Evolutionary conservation across 169 alveolate genomes (phyloP), one percentile per base, ranked within the genome.

Genomic region (Haemoproteus tartakovskyi): DNA sequence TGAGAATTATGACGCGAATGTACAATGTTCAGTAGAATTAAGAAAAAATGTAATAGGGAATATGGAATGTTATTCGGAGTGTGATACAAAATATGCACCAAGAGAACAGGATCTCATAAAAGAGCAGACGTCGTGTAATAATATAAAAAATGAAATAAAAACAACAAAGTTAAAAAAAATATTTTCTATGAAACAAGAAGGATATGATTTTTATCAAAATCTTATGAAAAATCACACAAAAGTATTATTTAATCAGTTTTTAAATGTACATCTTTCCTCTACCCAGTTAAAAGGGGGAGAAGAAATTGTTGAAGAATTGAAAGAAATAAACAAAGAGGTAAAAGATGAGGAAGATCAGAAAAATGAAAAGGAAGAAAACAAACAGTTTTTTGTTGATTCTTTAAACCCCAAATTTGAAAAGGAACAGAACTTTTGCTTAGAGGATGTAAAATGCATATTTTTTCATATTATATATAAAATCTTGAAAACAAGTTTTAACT

Each of bases 391-490:
- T 14, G 2, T 27, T 43, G 19, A 21, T 16, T 14, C 8, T 16
- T 18, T 30, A 30, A 9, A 21, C 29, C n/a, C 37, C 21, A 40
- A 37, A 33, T 8, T 0, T 3, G 16, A 26, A 14, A 52, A 6
- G 14, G 84, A 74, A 48, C 54, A 51, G 3, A 74, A 50, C 11
- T 74, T 74, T 30, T 46, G 61, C 12, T 27, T 74, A 26, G 24
- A 41, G 12, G 84, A 74, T 38, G n/a, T 74, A 19, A 74, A 57
- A 47, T 33, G 63, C 43, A 74, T 74, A 14, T 74, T 43, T 37
- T 60, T 74, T 21, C 11, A 27, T 50, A 41, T 74, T 8, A 78
- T 57, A 11, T 74, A 74, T 27, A 54, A 57, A 18, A 74, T 74
- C 19, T 30, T 74, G 38, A 74, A 74, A 12, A 57, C 51, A 1